Evolutionary conservation across 306 rosid genomes (phyloP).

Genomic region (Vigna reflexopilosa): DNA sequence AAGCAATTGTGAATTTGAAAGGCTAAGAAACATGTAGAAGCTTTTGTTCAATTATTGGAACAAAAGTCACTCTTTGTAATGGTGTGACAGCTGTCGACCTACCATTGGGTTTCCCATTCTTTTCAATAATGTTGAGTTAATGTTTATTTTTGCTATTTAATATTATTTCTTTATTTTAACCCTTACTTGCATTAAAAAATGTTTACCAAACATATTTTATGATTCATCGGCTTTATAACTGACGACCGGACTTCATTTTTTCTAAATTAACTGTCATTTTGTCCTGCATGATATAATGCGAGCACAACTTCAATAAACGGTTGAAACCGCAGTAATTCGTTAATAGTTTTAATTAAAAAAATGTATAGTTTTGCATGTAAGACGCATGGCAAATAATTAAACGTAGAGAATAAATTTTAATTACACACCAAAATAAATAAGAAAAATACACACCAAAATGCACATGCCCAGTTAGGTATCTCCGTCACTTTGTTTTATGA

Average conservation of each 20-base stretch:
- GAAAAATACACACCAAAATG: background rate
- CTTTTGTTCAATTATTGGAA: conserved; percentile 44
- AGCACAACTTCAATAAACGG: background rate
- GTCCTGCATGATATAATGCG: background rate
- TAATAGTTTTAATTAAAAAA: background rate
- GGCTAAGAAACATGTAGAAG: conserved; percentile 27
- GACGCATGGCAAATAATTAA: background rate
- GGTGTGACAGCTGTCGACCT: conserved; percentile 37
- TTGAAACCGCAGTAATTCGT: background rate
- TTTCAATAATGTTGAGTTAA: conserved; percentile 19
- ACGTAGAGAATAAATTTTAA: background rate
- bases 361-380: background rate
- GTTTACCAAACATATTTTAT: background rate
- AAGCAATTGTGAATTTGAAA: background rate
- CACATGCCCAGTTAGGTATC: too few relatives aligned
- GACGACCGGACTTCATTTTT: background rate
- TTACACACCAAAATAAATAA: background rate
- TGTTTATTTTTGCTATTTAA: background rate
- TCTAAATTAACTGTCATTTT: background rate
- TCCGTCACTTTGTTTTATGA: too few relatives aligned
- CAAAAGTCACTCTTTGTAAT: conserved; percentile 41
- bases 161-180: background rate
- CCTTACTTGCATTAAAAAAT: background rate
- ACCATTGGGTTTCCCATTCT: conserved; percentile 12
- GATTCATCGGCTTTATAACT: background rate